Base-by-base conservation (phyloP, 2,329 filamentous ascomycete species). In the Stylonectria norvegica region DNA sequence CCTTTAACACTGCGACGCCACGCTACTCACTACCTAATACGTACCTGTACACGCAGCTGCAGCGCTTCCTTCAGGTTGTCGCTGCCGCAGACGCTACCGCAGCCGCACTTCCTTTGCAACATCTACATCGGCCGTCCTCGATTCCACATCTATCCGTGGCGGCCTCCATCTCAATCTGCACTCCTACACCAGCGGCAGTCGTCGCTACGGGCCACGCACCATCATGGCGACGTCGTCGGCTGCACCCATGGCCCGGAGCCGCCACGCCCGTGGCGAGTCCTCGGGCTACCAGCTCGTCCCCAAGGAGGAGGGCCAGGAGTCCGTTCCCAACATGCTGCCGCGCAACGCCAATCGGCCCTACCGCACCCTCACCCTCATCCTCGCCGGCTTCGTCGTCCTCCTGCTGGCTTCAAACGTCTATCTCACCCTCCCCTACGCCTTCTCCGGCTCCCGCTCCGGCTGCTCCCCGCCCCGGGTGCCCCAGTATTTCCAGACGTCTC, bases 401-500 rank as follows among this genome's bases (percentile, higher is more conserved):
- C 61, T 69, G 6, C 52, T 68, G 12, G 64, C 57, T 9, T 54
- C 59, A 29, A 67, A 65, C 25, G 52, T 68, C 31, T 67, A 63
- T 44, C 50, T 62, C 20, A 62, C 59, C 12, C 55, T 66, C n/a
- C 62, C 62, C 4, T 54, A 55, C 28, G 48, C 61, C 30, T 60
- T 61, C 40, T 42, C 48, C 41, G 47, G 50, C n/a, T 49, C 43
- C 40, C 45, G 43, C 34, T 42, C 53, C 30, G 37, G 59, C 63
- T 36, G 48, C 43, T 23, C 58, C 62, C 19, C 49, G 56, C 39
- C 66, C 19, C 65, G 70, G 28, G 71, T 81, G 33, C 79, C 80
- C 17, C 75, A 82, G 57, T 79, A 83, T 58, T 83, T 81, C 53
- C 76, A 81, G 58, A 83, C 79, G 0, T 70, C 67, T 17, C 78